These are phyloP conservation scores for Phyllosticta citriasiana DNA, from an alignment of 2,329 filamentous ascomycete species.

Conservation along the genomic window DNA sequence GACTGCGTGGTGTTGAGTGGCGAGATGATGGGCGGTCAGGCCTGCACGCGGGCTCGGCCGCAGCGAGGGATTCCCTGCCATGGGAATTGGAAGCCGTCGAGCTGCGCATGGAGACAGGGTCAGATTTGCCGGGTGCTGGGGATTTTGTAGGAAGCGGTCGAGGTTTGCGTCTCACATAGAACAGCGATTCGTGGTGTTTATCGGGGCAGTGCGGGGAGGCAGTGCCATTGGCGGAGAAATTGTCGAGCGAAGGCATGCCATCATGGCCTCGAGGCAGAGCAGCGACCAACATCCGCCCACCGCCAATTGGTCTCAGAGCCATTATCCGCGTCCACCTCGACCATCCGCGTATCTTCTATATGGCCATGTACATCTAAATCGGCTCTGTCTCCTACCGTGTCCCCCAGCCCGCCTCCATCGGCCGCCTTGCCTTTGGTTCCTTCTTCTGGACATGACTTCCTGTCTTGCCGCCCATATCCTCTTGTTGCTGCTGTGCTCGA, in stretches of 20 bases:
- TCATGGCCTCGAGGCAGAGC: neutral
- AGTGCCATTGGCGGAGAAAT: constrained; percentile 10
- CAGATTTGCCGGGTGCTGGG: neutral
- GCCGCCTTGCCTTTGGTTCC: constrained; percentile 1
- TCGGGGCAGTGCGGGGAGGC: constrained; percentile 3
- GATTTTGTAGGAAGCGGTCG: neutral
- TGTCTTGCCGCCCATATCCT: neutral
- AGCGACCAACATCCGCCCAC: neutral
- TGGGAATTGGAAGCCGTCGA: neutral
- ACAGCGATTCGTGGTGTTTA: neutral
- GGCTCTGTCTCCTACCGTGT: constrained; percentile 4
- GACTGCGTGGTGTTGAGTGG: neutral
- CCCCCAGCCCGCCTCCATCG: constrained; percentile 8
- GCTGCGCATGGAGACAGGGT: neutral
- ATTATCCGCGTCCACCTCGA: neutral
- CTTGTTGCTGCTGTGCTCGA: neutral
- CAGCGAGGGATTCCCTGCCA: neutral
- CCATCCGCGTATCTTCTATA: constrained; percentile 6
- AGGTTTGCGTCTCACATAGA: neutral
- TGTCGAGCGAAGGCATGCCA: neutral
- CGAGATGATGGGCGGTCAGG: neutral
- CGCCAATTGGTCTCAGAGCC: neutral
- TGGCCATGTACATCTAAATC: constrained; percentile 8
- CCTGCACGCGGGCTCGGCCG: neutral
- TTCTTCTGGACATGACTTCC: constrained; percentile 9